Evolutionary conservation across 1,284 basidiomycete genomes (phyloP).

Genomic region (Irpex sp.): DNA sequence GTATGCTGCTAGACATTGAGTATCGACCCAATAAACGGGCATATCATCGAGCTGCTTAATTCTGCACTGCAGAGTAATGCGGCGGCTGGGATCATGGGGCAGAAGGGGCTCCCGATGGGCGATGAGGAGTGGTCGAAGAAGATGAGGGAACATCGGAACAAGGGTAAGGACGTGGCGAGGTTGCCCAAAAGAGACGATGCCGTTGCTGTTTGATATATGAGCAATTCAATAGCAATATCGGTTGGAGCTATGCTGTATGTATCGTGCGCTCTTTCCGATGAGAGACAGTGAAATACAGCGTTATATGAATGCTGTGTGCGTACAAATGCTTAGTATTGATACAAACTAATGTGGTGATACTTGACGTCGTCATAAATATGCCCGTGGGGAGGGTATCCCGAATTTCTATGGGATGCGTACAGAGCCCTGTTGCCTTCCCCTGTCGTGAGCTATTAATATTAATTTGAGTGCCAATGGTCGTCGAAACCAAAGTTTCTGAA

Average conservation of each 20-base stretch:
- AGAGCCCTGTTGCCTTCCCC: background rate
- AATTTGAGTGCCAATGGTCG: background rate
- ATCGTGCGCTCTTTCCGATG: no score
- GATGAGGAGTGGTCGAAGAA: slow-evolving; percentile 28
- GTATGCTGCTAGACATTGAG: slow-evolving; percentile 61
- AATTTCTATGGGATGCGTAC: background rate
- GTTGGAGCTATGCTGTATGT: no score
- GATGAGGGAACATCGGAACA: slow-evolving; percentile 28
- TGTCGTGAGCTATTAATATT: background rate
- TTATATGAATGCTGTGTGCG: background rate
- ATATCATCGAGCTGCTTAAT: slow-evolving; percentile 83
- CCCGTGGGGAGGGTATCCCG: background rate
- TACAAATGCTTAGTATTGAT: background rate
- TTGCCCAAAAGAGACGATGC: background rate
- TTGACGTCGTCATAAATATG: background rate
- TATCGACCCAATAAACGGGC: slow-evolving; percentile 82
- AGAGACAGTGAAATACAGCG: no score
- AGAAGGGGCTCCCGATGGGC: slow-evolving; percentile 21
- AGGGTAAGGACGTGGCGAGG: slow-evolving; percentile 15
- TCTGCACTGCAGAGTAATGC: slow-evolving; percentile 62
- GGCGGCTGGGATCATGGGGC: slow-evolving; percentile 1
- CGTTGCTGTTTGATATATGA: background rate
- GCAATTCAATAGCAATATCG: background rate
- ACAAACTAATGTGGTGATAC: background rate
- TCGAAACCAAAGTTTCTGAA: background rate